Conservation (phyloP, 2,329 filamentous ascomycete genomes). For the Knoxdaviesia capensis region DNA sequence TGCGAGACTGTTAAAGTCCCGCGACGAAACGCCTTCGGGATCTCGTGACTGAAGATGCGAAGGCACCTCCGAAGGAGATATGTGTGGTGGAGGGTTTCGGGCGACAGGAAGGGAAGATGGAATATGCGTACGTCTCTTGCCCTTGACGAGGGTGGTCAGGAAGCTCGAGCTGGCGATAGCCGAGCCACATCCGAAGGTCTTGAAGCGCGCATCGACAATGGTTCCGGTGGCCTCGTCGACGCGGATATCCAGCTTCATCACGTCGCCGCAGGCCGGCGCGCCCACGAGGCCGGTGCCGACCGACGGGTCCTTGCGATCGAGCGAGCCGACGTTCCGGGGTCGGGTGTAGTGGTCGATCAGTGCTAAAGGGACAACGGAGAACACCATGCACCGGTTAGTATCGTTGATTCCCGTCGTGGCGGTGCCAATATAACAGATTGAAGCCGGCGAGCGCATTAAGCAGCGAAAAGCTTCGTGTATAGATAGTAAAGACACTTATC, state of each 20-base stretch:
- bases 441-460: not conserved
- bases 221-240: constrained; percentile 76
- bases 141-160: constrained; percentile 84
- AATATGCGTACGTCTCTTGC: constrained; percentile 42
- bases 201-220: constrained; percentile 92
- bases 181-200: constrained; percentile 88
- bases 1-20: too few species aligned
- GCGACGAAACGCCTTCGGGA: too few species aligned
- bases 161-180: constrained; percentile 93
- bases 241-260: constrained; percentile 66
- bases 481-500: constrained; percentile 21
- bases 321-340: constrained; percentile 33
- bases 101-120: too few species aligned
- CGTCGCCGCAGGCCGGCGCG: constrained; percentile 73
- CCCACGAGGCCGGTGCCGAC: constrained; percentile 86
- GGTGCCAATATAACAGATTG: too few species aligned
- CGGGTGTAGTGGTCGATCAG: constrained; percentile 29
- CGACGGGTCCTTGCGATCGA: constrained; percentile 54
- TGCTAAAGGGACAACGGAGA: constrained; percentile 11
- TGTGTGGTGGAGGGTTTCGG: too few species aligned
- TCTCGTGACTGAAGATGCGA: too few species aligned
- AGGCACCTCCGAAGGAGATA: too few species aligned
- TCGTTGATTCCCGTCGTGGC: constrained; percentile 11
- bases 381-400: constrained; percentile 14
- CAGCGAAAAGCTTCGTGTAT: not conserved